Evolutionary conservation across 2,329 filamentous ascomycete genomes (phyloP).

Genomic region (Fusarium sp.): DNA sequence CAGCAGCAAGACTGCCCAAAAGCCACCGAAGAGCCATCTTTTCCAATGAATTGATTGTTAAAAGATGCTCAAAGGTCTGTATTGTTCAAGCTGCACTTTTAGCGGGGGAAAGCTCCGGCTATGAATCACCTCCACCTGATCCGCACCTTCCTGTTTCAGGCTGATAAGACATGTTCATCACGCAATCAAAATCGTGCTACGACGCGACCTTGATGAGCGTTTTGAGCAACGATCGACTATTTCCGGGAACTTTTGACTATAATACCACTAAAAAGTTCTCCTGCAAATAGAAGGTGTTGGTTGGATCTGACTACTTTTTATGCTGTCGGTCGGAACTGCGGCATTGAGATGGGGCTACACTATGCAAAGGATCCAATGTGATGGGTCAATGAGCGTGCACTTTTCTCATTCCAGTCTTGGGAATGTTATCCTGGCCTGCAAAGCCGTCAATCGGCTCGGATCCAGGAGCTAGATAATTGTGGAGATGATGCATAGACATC

Average conservation of each 20-base stretch:
- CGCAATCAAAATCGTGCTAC: background rate
- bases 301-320: background rate
- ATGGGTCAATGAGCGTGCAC: background rate
- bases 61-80: conserved; percentile 4
- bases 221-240: background rate
- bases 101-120: background rate
- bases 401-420: background rate
- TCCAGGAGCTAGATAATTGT: background rate
- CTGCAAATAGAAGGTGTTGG: background rate
- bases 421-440: background rate
- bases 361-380: background rate
- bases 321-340: background rate
- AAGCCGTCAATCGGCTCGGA: background rate
- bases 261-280: background rate
- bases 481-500: background rate
- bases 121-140: background rate
- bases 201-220: background rate
- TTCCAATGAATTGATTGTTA: background rate
- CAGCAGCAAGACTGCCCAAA: conserved; percentile 9
- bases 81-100: background rate
- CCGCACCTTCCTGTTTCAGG: conserved; percentile 4
- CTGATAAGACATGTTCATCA: background rate
- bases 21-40: conserved; percentile 26
- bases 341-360: background rate
- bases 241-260: background rate